These are phyloP conservation scores for Pythium apleroticum DNA, from an alignment of 352 stramenopile species.

Conservation along the genomic window DNA sequence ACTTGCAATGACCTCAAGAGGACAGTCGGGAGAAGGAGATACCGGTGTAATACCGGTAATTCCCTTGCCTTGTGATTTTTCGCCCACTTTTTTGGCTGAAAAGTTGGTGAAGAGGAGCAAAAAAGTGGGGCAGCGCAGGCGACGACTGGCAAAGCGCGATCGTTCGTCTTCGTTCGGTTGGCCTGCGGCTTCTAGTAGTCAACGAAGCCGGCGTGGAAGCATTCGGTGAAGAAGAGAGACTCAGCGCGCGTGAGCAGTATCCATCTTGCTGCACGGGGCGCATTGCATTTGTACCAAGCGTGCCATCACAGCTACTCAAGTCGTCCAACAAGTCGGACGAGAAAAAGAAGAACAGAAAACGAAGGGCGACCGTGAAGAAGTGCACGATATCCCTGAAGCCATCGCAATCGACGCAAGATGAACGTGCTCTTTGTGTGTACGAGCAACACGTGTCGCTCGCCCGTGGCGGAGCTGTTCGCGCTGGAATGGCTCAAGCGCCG, in stretches of 20 bases:
- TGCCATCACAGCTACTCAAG: not conserved
- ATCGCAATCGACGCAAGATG: conserved; percentile 28
- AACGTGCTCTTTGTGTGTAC: conserved; percentile 86
- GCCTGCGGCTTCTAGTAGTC: not conserved
- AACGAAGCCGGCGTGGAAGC: not conserved
- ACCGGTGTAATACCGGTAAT: conserved; percentile 1
- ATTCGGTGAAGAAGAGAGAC: not conserved
- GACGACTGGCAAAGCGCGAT: conserved; percentile 6
- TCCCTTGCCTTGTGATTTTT: not conserved
- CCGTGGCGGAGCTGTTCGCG: conserved; percentile 71
- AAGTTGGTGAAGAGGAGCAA: not conserved
- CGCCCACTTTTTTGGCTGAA: not conserved
- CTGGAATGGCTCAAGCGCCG: conserved; percentile 78
- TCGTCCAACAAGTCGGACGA: too few relatives aligned
- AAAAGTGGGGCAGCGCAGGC: not conserved
- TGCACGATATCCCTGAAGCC: not conserved
- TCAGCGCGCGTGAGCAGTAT: not conserved
- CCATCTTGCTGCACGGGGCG: not conserved
- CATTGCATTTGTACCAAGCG: not conserved
- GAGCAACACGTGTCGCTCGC: conserved; percentile 83
- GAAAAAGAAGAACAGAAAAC: not conserved
- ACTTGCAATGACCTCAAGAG: not conserved
- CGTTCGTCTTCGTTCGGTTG: not conserved
- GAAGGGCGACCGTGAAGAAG: not conserved
- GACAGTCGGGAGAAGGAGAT: too few relatives aligned